A percentile compares a stretch with the other conserved stretches of the same genome.
phyloP scores from a whole-genome alignment of 768 basidiomycete genomes.

The Scleroderma citrinum region DNA sequence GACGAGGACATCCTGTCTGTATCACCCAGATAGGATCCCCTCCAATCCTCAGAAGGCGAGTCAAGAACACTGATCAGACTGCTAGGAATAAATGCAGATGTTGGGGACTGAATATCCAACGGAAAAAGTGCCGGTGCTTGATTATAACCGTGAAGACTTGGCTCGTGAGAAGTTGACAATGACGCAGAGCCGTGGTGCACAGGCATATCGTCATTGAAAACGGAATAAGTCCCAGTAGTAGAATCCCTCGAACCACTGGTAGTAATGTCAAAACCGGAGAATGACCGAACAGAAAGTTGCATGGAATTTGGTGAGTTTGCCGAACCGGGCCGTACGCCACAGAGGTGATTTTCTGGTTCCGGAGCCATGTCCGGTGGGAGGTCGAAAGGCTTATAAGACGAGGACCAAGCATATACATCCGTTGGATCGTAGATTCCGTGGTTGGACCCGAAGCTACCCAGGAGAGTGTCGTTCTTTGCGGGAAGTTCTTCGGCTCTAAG shows the following conservation, averaged over 20 bases:
- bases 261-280: too few relatives aligned
- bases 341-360: constrained; percentile 7
- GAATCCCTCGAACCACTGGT: too few relatives aligned
- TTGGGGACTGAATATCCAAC: constrained; percentile 41
- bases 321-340: constrained; percentile 10
- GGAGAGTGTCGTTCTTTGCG: constrained; percentile 11
- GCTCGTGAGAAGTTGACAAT: constrained; percentile 4
- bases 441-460: constrained; percentile 3
- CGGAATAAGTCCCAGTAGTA: too few relatives aligned
- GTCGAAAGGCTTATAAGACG: constrained; percentile 29
- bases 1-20: constrained; percentile 31
- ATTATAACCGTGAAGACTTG: constrained; percentile 4
- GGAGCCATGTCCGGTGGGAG: constrained; percentile 12
- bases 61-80: constrained; percentile 42
- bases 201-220: too few relatives aligned
- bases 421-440: constrained; percentile 10
- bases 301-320: constrained; percentile 15
- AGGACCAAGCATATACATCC: constrained; percentile 19
- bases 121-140: constrained; percentile 41
- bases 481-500: constrained; percentile 52
- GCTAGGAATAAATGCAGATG: constrained; percentile 49
- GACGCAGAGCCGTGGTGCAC: too few relatives aligned
- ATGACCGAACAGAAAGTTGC: too few relatives aligned
- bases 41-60: constrained; percentile 55
- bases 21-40: constrained; percentile 15